These are phyloP conservation scores for Platismatia glauca DNA, from an alignment of 495 filamentous ascomycete genomes.

Conservation along the genomic window DNA sequence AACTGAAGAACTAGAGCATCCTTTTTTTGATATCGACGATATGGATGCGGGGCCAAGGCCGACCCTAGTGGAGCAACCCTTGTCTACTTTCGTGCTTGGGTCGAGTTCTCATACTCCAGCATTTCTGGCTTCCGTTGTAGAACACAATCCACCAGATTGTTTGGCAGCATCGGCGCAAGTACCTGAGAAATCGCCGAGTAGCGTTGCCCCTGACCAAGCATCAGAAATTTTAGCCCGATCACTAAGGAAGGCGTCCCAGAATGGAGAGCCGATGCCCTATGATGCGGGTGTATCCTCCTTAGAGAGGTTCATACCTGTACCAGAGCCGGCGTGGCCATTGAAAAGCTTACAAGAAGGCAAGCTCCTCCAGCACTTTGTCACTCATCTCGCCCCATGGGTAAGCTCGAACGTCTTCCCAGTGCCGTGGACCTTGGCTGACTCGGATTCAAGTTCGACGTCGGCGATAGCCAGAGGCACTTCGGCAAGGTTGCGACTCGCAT, in stretches of 20 bases:
- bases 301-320: background rate
- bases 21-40: background rate
- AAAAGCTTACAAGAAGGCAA: slow-evolving; percentile 8
- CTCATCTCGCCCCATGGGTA: slow-evolving; percentile 16
- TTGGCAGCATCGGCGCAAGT: background rate
- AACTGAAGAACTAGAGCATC: background rate
- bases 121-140: background rate
- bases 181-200: background rate
- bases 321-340: background rate
- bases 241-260: background rate
- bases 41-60: background rate
- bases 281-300: background rate
- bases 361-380: slow-evolving; percentile 13
- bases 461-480: slow-evolving; percentile 14
- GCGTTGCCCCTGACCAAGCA: background rate
- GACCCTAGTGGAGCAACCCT: background rate
- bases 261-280: background rate
- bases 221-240: background rate
- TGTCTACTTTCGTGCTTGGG: background rate
- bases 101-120: background rate
- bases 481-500: slow-evolving; percentile 7
- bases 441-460: slow-evolving; percentile 9
- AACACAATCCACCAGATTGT: background rate
- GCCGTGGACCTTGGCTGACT: background rate
- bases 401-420: background rate